Evolutionary conservation across 805 yeast genomes (phyloP), one percentile per base, ranked within the genome.

Genomic region (Suhomyces sp.): DNA sequence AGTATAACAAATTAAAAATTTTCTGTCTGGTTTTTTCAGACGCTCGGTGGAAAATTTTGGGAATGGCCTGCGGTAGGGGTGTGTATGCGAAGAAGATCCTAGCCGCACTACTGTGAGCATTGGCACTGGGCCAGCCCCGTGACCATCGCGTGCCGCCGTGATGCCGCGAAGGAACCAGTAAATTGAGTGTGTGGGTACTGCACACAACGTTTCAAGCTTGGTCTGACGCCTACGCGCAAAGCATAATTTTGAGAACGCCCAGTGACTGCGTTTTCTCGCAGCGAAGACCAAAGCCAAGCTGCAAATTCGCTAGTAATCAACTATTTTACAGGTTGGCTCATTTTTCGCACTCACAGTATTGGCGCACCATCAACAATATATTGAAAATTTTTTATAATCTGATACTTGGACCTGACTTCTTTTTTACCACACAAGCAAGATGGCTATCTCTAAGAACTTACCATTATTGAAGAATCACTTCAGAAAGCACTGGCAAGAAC

Each of bases 401-500:
- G 27, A 13, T 46, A 23, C 15, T 22, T 35, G 49, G 49, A 31
- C 24, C 49, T 42, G 54, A 53, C 60, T 54, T 58, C 55, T 57
- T 51, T 50, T 29, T 52, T 44, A 44, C 55, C 53, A 48, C 55
- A 33, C 48, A 48, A 38, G 47, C 48, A 50, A 31, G 44, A 74
- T 79, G 92, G 99, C 98, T 81, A 91, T 94, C 86, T 81, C 94
- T 71, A 93, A 94, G 92, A 93, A 93, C 85, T 86, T 91, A 84
- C 97, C 98, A 85, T 84, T 93, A 84, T 88, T 90, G 86, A 90
- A 90, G 88, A 93, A 93, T 88, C 99, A 94, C 86, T 93, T 93
- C 96, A 88, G 97, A 86, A 93, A 93, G 90, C 93, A 93, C 96
- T 94, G 99, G 99, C 98, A 94, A 84, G 96, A 90, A 82, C 90